These are phyloP conservation scores for Mentha longifolia DNA, from an alignment of 257 asterid genomes.

Conservation along the genomic window DNA sequence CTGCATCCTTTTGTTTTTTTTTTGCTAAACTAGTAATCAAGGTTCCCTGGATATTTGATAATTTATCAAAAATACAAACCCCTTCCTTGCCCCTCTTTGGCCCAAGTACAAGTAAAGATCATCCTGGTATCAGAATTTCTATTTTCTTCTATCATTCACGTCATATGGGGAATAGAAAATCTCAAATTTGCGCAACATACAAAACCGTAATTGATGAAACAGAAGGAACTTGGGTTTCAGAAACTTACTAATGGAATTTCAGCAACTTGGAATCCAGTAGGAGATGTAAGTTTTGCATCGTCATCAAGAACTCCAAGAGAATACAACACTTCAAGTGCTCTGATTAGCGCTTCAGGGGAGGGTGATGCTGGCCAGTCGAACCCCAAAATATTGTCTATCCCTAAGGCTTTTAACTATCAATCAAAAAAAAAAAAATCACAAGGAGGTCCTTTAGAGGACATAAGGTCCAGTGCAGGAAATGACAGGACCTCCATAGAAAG, in stretches of 20 bases:
- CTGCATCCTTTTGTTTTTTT: too few relatives aligned
- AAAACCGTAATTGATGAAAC: conserved; percentile 19
- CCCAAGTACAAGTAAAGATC: too few relatives aligned
- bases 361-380: conserved; percentile 98
- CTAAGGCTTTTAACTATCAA: conserved; percentile 84
- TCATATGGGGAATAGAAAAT: too few relatives aligned
- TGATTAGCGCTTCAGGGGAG: conserved; percentile 88
- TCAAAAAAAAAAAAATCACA: conserved; percentile 20
- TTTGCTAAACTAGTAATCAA: too few relatives aligned
- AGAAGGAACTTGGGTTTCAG: background rate
- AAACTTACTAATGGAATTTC: conserved; percentile 87
- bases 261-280: conserved; percentile 92
- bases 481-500: background rate
- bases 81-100: too few relatives aligned
- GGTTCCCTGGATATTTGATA: too few relatives aligned
- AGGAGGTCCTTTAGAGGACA: conserved; percentile 15
- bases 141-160: too few relatives aligned
- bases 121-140: too few relatives aligned
- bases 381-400: conserved; percentile 93
- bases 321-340: conserved; percentile 94
- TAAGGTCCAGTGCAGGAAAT: conserved; percentile 4
- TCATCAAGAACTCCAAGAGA: conserved; percentile 91
- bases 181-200: background rate
- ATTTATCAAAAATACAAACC: too few relatives aligned
- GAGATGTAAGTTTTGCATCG: conserved; percentile 93